Percentiles rank a stretch among this genome's conserved stretches.
Evolutionary conservation across 306 rosid genomes (phyloP).

Genomic region (Mimosa bimucronata): DNA sequence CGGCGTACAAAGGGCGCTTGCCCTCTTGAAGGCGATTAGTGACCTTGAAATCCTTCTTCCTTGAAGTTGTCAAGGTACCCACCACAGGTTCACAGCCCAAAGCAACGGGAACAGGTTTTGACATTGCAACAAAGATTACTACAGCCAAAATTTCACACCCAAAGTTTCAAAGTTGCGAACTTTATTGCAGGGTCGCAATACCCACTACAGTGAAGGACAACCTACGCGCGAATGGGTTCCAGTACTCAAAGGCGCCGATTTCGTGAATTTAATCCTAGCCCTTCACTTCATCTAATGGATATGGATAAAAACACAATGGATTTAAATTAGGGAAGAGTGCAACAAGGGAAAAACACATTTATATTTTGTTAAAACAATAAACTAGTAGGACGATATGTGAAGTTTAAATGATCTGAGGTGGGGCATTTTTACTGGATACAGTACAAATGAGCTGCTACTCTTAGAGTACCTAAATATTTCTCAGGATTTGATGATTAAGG

Average conservation of each 20-base stretch:
- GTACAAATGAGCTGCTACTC: too few species aligned
- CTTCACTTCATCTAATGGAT: neutral
- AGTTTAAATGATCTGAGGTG: too few species aligned
- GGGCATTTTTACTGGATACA: too few species aligned
- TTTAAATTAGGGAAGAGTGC: too few species aligned
- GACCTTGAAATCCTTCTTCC: conserved; percentile 76
- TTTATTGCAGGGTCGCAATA: neutral
- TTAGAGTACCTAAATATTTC: too few species aligned
- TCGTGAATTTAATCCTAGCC: neutral
- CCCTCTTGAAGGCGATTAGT: conserved; percentile 96
- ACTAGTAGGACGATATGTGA: too few species aligned
- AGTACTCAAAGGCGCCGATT: neutral
- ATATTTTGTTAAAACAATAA: too few species aligned
- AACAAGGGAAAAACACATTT: too few species aligned
- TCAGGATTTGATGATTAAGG: too few species aligned
- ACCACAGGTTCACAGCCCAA: conserved; percentile 82
- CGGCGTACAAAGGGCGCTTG: conserved; percentile 82
- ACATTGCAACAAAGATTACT: conserved; percentile 37
- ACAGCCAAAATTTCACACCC: neutral
- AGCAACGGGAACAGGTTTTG: conserved; percentile 48
- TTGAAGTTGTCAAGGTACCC: conserved; percentile 57
- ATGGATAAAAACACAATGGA: too few species aligned
- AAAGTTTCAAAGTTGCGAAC: neutral
- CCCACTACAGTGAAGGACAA: too few species aligned
- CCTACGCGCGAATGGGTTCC: neutral